Conservation (phyloP, 306 rosid species). For the Neltuma alba region DNA sequence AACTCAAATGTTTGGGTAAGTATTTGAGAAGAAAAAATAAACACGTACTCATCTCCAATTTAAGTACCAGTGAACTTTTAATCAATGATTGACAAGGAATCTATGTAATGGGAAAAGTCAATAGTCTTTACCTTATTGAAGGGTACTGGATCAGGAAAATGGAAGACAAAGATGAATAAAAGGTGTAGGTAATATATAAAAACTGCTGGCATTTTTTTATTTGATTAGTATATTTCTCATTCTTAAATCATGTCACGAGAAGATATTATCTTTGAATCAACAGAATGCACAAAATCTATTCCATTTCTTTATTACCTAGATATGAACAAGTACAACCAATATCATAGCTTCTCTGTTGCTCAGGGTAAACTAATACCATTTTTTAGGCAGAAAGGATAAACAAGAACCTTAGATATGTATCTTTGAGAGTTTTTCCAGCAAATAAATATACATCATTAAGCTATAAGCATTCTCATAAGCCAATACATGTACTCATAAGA, state of each 20-base stretch:
- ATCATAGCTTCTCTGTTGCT: not conserved
- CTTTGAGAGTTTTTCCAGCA: not conserved
- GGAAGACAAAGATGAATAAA: constrained; percentile 8
- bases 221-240: constrained; percentile 23
- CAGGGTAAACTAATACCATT: constrained; percentile 1
- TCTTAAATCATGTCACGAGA: not conserved
- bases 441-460: not conserved
- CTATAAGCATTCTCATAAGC: not conserved
- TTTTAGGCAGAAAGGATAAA: not conserved
- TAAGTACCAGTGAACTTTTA: not conserved
- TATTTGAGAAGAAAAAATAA: not conserved
- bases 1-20: not conserved
- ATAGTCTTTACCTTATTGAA: not conserved
- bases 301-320: constrained; percentile 12
- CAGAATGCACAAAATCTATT: not conserved
- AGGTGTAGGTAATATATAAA: constrained; percentile 10
- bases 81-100: constrained; percentile 1
- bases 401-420: not conserved
- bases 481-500: not conserved
- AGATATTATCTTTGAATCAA: not conserved
- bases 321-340: not conserved
- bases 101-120: not conserved
- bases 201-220: constrained; percentile 15
- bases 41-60: not conserved
- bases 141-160: not conserved